These are phyloP conservation scores for Agapanthus africanus DNA, from an alignment of 106 monocot species.

Conservation along the genomic window DNA sequence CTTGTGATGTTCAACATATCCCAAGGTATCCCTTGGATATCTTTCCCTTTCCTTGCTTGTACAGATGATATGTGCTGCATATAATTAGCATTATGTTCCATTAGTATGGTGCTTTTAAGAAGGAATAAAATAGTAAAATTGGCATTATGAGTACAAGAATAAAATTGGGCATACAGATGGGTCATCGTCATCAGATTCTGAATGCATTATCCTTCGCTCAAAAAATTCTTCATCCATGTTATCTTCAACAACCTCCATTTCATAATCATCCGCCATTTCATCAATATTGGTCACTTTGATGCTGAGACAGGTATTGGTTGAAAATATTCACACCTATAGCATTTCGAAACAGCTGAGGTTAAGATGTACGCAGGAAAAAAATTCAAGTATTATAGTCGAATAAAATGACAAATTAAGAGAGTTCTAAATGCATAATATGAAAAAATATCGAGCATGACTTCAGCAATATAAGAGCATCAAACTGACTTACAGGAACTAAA, in stretches of 20 bases:
- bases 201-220: constrained; percentile 22
- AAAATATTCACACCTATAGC: neutral
- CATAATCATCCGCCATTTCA: constrained; percentile 57
- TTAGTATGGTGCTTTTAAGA: neutral
- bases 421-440: neutral
- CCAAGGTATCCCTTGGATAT: constrained; percentile 77
- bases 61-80: constrained; percentile 30
- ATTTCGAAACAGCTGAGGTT: neutral
- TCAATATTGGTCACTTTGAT: constrained; percentile 23
- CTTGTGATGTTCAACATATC: constrained; percentile 52
- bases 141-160: constrained; percentile 3
- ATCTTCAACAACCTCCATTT: constrained; percentile 54
- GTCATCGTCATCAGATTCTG: constrained; percentile 56
- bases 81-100: neutral
- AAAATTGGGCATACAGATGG: constrained; percentile 21
- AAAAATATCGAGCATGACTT: neutral
- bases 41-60: constrained; percentile 57
- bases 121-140: neutral
- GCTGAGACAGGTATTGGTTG: constrained; percentile 18
- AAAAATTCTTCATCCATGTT: constrained; percentile 63
- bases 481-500: neutral
- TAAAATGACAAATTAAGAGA: neutral
- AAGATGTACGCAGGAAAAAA: neutral
- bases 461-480: neutral
- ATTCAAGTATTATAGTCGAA: neutral